Evolutionary conservation across 306 rosid species (phyloP).

Genomic region (Prinsepia uniflora): DNA sequence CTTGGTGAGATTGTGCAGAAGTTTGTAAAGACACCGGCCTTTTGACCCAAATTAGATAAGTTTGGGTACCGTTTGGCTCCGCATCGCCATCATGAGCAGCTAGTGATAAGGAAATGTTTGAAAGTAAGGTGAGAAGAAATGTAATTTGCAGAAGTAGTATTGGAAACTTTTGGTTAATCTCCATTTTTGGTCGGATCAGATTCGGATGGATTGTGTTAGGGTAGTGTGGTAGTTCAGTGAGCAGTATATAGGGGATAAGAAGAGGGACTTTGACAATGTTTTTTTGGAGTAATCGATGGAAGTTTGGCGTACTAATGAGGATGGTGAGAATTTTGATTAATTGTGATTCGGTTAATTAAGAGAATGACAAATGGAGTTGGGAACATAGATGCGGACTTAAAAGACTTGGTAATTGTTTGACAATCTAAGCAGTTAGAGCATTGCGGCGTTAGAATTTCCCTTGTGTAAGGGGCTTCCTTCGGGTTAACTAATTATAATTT

Average conservation of each 20-base stretch:
- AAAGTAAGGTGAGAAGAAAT: conserved; percentile 29
- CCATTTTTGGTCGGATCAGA: conserved; percentile 22
- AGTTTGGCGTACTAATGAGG: too few species aligned
- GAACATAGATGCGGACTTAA: background rate
- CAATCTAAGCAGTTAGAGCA: background rate
- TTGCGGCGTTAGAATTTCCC: background rate
- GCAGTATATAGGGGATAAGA: background rate
- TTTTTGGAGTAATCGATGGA: too few species aligned
- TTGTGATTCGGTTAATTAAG: background rate
- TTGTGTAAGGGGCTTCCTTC: background rate
- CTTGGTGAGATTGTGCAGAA: conserved; percentile 20
- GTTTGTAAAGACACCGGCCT: conserved; percentile 2
- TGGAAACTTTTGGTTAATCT: conserved; percentile 15
- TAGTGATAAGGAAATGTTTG: conserved; percentile 20
- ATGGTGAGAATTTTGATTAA: too few species aligned
- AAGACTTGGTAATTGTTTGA: conserved; percentile 12
- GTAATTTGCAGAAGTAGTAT: conserved; percentile 7
- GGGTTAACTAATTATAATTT: background rate
- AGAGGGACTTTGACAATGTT: too few species aligned
- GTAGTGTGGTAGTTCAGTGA: background rate
- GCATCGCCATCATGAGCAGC: background rate
- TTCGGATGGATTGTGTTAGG: background rate
- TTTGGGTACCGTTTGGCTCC: conserved; percentile 23
- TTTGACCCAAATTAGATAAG: conserved; percentile 49
- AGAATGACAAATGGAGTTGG: background rate